Evolutionary conservation across 345 rosid genomes (phyloP), one percentile per base, ranked within the genome.

Genomic region (Salix udensis): DNA sequence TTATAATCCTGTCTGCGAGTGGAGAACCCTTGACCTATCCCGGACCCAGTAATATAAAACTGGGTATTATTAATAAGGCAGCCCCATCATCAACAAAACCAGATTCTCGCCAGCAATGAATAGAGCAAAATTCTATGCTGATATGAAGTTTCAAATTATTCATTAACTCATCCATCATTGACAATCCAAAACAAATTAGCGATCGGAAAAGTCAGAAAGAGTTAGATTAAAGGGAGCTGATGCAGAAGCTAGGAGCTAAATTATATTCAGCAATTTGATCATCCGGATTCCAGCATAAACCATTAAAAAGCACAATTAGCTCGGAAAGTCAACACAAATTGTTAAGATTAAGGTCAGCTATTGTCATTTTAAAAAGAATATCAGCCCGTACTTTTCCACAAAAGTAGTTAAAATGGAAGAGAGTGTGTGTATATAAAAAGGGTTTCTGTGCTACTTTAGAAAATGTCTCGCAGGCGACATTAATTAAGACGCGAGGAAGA

Each of bases 271-370:
- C 24, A 52, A 62, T 62, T 62, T 50, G 52, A 37, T 65, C 55
- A 71, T 74, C 58, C 15, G 58, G 36, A 74, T 23, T 40, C 40
- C 30, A 30, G 16, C 23, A n/a, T 4, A 0, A 15, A 21, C 15
- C 6, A 14, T 9, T 5, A 10, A 44, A 10, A 44, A 28, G 74
- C 28, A 12, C 15, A 4, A 68, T 50, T 71, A 53, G 64, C 78
- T 16, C 14, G 44, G 26, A 66, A 67, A 67, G 71, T 36, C 71
- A 23, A 34, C 71, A 48, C 61, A 75, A 30, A 48, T 23, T 34
- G 77, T 36, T 75, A 67, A 75, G 23, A 75, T 75, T 75, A 16
- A 67, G 71, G 72, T 52, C 77, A 48, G 42, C 26, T 26, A 24
- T 39, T 21, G 1, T 3, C 55, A 18, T 70, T 53, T 19, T 11